These are phyloP conservation scores for Mycena capillaripes DNA, from an alignment of 768 basidiomycete genomes.

Conservation along the genomic window DNA sequence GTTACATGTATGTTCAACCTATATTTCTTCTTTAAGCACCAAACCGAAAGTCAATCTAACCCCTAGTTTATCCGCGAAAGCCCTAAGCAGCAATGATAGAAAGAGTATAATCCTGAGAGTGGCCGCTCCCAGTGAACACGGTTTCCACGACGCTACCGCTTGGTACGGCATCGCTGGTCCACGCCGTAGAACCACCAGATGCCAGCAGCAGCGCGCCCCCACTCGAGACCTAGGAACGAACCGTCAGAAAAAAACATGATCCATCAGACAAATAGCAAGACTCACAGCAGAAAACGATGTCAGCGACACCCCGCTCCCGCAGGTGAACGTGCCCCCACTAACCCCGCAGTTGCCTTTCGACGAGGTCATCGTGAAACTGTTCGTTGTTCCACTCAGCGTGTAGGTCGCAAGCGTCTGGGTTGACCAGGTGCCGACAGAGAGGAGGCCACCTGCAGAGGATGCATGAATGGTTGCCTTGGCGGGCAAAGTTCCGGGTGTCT, in stretches of 20 bases:
- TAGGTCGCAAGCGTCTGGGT: slow-evolving; percentile 60
- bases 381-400: slow-evolving; percentile 50
- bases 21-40: too few relatives aligned
- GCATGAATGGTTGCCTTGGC: slow-evolving; percentile 50
- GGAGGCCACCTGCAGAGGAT: slow-evolving; percentile 53
- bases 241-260: not conserved
- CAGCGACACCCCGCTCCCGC: slow-evolving; percentile 53
- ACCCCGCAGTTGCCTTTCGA: slow-evolving; percentile 61
- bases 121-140: slow-evolving; percentile 36
- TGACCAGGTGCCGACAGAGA: slow-evolving; percentile 59
- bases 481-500: slow-evolving; percentile 43
- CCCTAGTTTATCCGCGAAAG: not conserved
- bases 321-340: slow-evolving; percentile 49
- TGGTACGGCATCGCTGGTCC: slow-evolving; percentile 52
- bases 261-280: not conserved
- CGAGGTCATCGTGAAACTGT: slow-evolving; percentile 57
- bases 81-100: slow-evolving; percentile 36
- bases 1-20: too few relatives aligned
- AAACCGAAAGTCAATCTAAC: too few relatives aligned
- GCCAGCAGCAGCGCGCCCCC: slow-evolving; percentile 54
- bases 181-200: slow-evolving; percentile 53
- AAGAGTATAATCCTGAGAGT: slow-evolving; percentile 36
- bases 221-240: slow-evolving; percentile 51
- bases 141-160: slow-evolving; percentile 47
- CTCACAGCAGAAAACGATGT: slow-evolving; percentile 56